Percentiles rank a stretch among this genome's conserved stretches.
phyloP scores from a whole-genome alignment of 139 green algal species.

The Choricystis sp. region DNA sequence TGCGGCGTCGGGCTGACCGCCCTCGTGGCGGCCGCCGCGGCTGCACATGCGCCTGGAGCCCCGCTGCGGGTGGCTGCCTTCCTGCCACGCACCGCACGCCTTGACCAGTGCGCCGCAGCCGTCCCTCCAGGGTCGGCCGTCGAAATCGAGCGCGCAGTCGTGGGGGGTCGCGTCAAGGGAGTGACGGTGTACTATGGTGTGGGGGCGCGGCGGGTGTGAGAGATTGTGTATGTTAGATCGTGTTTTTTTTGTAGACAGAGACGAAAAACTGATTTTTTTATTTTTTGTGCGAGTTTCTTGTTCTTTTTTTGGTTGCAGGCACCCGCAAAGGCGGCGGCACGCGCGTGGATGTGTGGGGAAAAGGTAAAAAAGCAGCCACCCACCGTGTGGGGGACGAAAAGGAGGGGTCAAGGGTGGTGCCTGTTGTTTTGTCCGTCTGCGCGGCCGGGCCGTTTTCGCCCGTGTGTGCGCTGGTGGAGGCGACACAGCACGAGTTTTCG shows the following conservation, averaged over 20 bases:
- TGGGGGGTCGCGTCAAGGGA: constrained; percentile 15
- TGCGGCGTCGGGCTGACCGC: background rate
- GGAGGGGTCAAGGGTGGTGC: too few relatives aligned
- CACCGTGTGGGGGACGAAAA: too few relatives aligned
- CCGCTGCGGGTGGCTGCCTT: background rate
- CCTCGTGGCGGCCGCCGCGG: background rate
- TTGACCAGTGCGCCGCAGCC: too few relatives aligned
- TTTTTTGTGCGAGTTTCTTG: background rate
- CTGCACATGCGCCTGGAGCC: background rate
- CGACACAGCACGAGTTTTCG: background rate
- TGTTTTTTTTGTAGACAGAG: too few relatives aligned
- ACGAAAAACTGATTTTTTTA: background rate
- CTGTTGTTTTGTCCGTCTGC: too few relatives aligned
- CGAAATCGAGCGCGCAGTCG: constrained; percentile 15
- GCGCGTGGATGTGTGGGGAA: background rate
- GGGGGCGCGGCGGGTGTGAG: too few relatives aligned
- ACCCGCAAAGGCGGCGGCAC: background rate
- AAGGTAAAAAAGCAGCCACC: background rate
- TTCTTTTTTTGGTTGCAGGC: background rate
- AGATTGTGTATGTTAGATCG: background rate
- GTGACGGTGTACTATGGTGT: background rate
- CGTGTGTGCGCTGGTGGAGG: too few relatives aligned
- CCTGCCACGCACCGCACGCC: background rate
- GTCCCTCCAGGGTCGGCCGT: too few relatives aligned
- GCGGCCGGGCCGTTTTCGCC: too few relatives aligned